Conservation (phyloP, 2,329 filamentous ascomycete genomes). For the Alternaria sp. region DNA sequence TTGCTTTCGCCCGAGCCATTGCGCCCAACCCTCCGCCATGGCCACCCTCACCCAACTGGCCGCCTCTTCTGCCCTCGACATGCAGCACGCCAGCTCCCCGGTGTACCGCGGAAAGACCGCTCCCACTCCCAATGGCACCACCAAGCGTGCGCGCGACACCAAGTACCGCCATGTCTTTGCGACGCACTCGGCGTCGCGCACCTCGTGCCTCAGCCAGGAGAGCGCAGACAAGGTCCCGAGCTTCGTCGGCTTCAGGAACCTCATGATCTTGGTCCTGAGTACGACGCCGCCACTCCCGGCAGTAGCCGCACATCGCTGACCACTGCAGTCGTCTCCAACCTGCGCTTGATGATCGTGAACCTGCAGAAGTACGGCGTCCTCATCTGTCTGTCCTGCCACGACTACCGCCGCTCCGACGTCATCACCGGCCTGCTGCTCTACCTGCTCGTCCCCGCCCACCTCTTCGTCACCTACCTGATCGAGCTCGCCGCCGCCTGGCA, state of each 20-base stretch:
- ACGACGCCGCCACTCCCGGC: conserved; percentile 40
- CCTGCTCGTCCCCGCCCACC: conserved; percentile 85
- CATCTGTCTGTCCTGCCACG: conserved; percentile 88
- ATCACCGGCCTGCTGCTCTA: conserved; percentile 79
- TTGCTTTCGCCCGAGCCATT: conserved; percentile 8
- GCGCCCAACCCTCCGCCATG: conserved; percentile 30
- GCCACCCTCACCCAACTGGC: conserved; percentile 35
- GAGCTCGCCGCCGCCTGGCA: conserved; percentile 82
- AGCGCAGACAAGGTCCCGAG: conserved; percentile 71
- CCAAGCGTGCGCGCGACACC: conserved; percentile 36
- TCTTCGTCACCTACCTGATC: conserved; percentile 88
- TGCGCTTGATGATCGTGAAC: conserved; percentile 95
- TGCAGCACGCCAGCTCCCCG: conserved; percentile 27
- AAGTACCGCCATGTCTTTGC: conserved; percentile 94
- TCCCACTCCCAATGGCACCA: conserved; percentile 17
- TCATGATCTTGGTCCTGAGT: conserved; percentile 94
- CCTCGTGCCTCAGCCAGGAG: conserved; percentile 87
- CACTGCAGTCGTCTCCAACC: conserved; percentile 80
- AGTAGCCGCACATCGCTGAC: conserved; percentile 26
- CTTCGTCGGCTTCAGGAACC: conserved; percentile 91
- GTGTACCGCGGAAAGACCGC: conserved; percentile 31
- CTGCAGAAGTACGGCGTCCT: conserved; percentile 97
- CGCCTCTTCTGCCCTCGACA: conserved; percentile 34
- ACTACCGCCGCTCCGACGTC: conserved; percentile 80
- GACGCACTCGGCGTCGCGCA: conserved; percentile 73